phyloP scores from a whole-genome alignment of 192 early-diverging fungal species.

The Phycomyces blakesleeanus region DNA sequence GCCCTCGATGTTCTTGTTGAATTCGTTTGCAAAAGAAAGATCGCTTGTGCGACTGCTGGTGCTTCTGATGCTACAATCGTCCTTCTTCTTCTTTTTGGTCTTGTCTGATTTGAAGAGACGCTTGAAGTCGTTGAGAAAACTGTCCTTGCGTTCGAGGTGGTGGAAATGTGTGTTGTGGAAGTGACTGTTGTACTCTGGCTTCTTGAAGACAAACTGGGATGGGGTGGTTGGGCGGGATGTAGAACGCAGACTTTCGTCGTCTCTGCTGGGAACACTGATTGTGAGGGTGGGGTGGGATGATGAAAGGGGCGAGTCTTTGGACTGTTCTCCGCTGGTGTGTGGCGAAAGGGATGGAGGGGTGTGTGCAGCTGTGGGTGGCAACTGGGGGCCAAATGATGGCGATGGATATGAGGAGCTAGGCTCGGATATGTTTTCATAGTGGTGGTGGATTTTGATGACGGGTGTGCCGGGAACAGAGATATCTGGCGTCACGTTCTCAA shows the following conservation, averaged over 20 bases:
- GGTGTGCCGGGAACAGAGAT: conserved; percentile 32
- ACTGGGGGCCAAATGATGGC: conserved; percentile 7
- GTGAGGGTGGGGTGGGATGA: conserved; percentile 6
- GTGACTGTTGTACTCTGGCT: conserved; percentile 36
- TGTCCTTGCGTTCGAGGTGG: conserved; percentile 34
- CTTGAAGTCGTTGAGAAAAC: conserved; percentile 49
- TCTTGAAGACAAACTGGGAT: conserved; percentile 38
- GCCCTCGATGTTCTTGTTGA: conserved; percentile 31
- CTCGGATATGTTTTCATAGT: conserved; percentile 5
- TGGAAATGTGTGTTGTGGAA: conserved; percentile 40
- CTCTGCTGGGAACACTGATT: neutral
- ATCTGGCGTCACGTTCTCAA: conserved; percentile 34
- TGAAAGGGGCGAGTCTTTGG: neutral
- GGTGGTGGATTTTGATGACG: conserved; percentile 4
- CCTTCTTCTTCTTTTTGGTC: conserved; percentile 14
- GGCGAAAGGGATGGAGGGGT: conserved; percentile 35
- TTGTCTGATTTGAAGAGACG: conserved; percentile 39
- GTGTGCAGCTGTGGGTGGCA: conserved; percentile 17
- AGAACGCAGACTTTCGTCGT: neutral
- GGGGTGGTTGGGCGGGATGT: conserved; percentile 28
- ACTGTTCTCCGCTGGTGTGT: conserved; percentile 21
- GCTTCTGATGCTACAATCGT: neutral
- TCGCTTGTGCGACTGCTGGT: conserved; percentile 8
- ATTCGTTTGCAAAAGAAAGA: conserved; percentile 35
- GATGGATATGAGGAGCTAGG: conserved; percentile 6